Evolutionary conservation across 148 eudicot species (phyloP).

Genomic region (Chenopodium quinoa): DNA sequence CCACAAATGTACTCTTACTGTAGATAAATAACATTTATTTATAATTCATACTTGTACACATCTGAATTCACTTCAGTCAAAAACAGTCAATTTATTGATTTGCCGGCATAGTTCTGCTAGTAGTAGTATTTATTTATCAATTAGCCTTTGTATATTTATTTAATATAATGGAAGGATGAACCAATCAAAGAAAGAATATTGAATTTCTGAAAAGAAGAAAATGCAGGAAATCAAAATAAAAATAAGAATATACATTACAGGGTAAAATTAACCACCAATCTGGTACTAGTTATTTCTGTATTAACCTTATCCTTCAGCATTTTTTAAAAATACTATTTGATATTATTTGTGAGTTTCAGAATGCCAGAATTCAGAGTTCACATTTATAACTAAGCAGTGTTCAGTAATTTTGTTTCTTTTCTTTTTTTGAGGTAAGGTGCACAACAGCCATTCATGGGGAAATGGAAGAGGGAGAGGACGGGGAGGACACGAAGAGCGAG

Average conservation of each 20-base stretch:
- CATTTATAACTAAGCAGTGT: not conserved
- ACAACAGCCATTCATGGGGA: not conserved
- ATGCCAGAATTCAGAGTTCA: not conserved
- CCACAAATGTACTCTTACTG: conserved; percentile 24
- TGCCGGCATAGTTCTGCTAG: conserved; percentile 14
- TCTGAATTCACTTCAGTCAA: conserved; percentile 9
- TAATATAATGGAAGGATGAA: not conserved
- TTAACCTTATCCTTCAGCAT: not conserved
- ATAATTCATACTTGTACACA: not conserved
- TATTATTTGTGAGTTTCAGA: not conserved
- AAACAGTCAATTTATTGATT: conserved; percentile 28
- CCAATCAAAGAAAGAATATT: not conserved
- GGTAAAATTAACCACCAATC: not conserved
- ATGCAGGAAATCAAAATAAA: too few relatives aligned
- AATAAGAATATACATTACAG: not conserved
- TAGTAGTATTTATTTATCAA: conserved; percentile 3
- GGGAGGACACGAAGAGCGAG: not conserved
- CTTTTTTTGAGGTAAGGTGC: not conserved
- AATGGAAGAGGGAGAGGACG: not conserved
- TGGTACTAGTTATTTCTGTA: not conserved
- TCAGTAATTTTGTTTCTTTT: not conserved
- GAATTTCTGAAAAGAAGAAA: not conserved
- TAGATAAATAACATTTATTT: conserved; percentile 18
- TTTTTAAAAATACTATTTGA: not conserved
- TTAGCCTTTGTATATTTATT: not conserved